Evolutionary conservation across 176 grass and related monocot genomes (phyloP), one percentile per base, ranked within the genome.

Genomic region (Typha latifolia): DNA sequence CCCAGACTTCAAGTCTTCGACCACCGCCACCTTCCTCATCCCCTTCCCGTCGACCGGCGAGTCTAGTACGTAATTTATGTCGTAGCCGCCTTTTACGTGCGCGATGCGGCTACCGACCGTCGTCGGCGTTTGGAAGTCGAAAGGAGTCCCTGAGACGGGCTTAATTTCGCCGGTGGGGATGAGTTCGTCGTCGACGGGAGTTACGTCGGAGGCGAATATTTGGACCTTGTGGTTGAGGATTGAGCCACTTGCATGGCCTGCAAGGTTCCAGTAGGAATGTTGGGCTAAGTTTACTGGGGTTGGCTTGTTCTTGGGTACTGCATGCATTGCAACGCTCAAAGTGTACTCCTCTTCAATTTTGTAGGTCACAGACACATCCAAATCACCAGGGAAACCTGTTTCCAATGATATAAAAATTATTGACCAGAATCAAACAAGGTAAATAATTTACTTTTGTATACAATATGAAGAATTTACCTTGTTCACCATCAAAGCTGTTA

Each of bases 211-310:
- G 13, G 81, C 85, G 49, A 92, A 57, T 66, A 92, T 85, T 68
- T 82, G 88, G 5, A 97, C 77, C 3, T 9, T 5, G 81, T 97
- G 77, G 51, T 72, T 43, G 0, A 97, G 83, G 61, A 97, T 49
- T 65, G 62, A 57, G 68, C 89, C 85, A 4, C 10, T 68, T 5
- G 62, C 72, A 65, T 97, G 78, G 0, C 94, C 94, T 0, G 78
- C 78, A 21, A 97, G 93, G 83, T 97, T 97, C 88, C 88, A 92
- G 78, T 97, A 90, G 1, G 72, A 75, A 79, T 97, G 93, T 73
- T 92, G 94, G 15, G 85, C 94, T 14, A 97, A 74, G 78, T 92
- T 97, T 3, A 97, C 63, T 0, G 83, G 93, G 3, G 88, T 97
- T 0, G 74, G 72, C 75, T 89, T 87, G 70, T 84, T 81, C 24